Percentiles rank a stretch among this genome's conserved stretches.
Conservation (phyloP, 257 asterid genomes). For the Nicotiana sylvestris region DNA sequence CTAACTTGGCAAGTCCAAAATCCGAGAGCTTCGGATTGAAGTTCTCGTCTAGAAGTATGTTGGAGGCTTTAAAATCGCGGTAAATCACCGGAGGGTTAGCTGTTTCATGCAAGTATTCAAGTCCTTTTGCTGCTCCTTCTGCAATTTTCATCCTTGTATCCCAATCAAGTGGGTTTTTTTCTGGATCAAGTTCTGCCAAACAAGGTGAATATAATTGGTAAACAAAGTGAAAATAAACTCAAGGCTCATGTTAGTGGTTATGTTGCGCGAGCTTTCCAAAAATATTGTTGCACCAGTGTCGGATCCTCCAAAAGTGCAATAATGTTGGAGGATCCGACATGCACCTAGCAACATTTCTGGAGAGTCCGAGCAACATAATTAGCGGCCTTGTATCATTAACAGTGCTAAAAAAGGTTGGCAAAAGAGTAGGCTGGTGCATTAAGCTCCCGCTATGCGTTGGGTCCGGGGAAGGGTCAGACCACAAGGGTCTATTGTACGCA, state of each 20-base stretch:
- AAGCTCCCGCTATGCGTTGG: too few species aligned
- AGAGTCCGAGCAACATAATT: not conserved
- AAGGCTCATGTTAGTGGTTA: too few species aligned
- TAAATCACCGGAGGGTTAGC: conserved; percentile 57
- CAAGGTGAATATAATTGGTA: not conserved
- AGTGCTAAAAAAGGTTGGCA: too few species aligned
- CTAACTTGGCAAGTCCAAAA: conserved; percentile 57
- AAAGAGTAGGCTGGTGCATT: too few species aligned
- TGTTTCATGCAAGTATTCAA: conserved; percentile 50
- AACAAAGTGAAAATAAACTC: too few species aligned
- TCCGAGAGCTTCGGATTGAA: conserved; percentile 56
- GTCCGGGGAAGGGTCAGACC: too few species aligned
- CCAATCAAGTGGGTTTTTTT: conserved; percentile 45
- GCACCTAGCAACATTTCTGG: not conserved
- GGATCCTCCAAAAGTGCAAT: not conserved
- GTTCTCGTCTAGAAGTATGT: conserved; percentile 42
- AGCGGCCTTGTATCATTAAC: too few species aligned
- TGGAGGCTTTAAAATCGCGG: conserved; percentile 60
- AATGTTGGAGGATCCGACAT: not conserved
- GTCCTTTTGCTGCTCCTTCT: conserved; percentile 53
- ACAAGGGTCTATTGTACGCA: too few species aligned
- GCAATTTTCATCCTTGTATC: conserved; percentile 56
- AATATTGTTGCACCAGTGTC: too few species aligned
- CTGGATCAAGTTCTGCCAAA: conserved; percentile 20
- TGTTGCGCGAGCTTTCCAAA: too few species aligned